phyloP scores from a whole-genome alignment of 352 stramenopile species.

The Globisporangium spiculum region DNA sequence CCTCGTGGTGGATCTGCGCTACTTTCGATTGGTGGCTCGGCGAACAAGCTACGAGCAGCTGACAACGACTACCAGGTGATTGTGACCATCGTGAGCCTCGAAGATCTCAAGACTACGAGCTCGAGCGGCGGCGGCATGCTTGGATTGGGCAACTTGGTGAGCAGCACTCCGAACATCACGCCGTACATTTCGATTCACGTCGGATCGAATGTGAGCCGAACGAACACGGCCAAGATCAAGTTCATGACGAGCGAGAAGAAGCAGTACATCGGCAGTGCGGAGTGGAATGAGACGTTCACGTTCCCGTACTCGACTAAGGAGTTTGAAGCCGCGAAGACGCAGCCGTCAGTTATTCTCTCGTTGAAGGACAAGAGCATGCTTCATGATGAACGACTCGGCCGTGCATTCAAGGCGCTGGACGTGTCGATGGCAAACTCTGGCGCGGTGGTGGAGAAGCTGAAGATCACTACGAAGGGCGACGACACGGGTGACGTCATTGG shows the following conservation, averaged over 20 bases:
- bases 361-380: conserved; percentile 60
- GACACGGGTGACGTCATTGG: conserved; percentile 21
- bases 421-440: conserved; percentile 9
- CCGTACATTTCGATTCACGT: conserved; percentile 79
- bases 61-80: conserved; percentile 69
- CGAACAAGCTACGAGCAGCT: conserved; percentile 20
- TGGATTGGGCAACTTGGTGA: conserved; percentile 69
- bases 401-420: conserved; percentile 19
- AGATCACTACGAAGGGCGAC: conserved; percentile 21
- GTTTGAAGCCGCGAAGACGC: conserved; percentile 23
- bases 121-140: conserved; percentile 67
- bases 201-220: conserved; percentile 62
- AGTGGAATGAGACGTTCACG: conserved; percentile 84
- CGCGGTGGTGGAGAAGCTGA: conserved; percentile 15
- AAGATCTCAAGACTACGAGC: conserved; percentile 59
- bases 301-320: conserved; percentile 64
- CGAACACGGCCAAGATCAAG: conserved; percentile 67
- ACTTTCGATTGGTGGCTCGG: conserved; percentile 25
- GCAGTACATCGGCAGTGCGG: conserved; percentile 38
- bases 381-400: conserved; percentile 41
- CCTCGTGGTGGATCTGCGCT: conserved; percentile 23
- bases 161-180: conserved; percentile 73
- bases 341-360: conserved; percentile 26
- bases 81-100: conserved; percentile 57
- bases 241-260: conserved; percentile 48